phyloP scores from a whole-genome alignment of 139 green algal genomes.

The Micractinium conductrix region DNA sequence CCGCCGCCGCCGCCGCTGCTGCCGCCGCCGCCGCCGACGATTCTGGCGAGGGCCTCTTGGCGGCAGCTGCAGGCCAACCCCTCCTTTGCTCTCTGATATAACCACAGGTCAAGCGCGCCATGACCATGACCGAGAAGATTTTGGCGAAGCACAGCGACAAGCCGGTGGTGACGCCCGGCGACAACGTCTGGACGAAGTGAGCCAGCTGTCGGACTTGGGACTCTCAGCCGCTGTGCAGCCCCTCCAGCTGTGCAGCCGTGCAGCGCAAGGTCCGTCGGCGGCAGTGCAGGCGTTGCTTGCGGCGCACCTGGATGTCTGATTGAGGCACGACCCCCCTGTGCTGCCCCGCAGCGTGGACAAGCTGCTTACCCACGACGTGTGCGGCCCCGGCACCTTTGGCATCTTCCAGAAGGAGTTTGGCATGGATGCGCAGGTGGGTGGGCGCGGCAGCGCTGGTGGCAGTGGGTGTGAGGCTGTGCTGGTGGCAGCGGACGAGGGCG shows the following conservation, averaged over 20 bases:
- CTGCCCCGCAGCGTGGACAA: slow-evolving; percentile 94
- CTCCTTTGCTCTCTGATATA: background rate
- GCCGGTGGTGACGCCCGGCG: slow-evolving; percentile 70
- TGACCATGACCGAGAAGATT: slow-evolving; percentile 98
- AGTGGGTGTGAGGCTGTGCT: background rate
- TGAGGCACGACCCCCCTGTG: no score
- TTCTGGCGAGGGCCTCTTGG: background rate
- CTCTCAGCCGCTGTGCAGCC: no score
- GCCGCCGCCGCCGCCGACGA: background rate
- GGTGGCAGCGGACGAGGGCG: background rate
- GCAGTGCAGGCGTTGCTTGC: no score
- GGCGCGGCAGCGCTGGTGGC: background rate
- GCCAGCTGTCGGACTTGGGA: no score
- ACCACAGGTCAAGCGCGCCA: slow-evolving; percentile 85
- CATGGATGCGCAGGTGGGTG: slow-evolving; percentile 75
- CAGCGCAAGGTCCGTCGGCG: no score
- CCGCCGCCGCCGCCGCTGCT: background rate
- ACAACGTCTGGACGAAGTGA: slow-evolving; percentile 97
- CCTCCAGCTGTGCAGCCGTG: no score
- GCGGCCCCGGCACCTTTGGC: slow-evolving; percentile 93
- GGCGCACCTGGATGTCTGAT: no score
- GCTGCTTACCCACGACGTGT: slow-evolving; percentile 97
- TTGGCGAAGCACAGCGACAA: slow-evolving; percentile 84
- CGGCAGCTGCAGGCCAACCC: no score
- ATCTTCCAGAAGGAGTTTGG: slow-evolving; percentile 98